Evolutionary conservation across 1,284 basidiomycete species (phyloP).

Genomic region (Inonotus obliquus): DNA sequence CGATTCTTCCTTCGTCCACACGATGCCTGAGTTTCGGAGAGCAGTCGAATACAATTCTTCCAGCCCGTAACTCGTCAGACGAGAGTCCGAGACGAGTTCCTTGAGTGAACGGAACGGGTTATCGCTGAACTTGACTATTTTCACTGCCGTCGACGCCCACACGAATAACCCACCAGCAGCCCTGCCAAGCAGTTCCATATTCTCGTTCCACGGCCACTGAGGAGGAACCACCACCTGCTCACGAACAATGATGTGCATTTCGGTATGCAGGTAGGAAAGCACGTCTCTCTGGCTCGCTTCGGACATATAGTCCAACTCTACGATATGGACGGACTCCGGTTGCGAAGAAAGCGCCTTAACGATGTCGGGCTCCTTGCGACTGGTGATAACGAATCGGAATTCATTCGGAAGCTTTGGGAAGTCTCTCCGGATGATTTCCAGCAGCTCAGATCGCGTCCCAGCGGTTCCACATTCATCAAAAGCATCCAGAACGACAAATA

Average conservation of each 20-base stretch:
- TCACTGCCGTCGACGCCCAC: slow-evolving; percentile 1
- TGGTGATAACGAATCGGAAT: too few relatives aligned
- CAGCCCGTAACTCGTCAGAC: neutral
- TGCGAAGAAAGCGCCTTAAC: too few relatives aligned
- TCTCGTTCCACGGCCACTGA: neutral
- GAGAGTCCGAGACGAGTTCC: neutral
- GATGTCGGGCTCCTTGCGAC: too few relatives aligned
- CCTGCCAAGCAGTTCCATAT: neutral
- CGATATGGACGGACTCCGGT: neutral
- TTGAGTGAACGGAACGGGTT: neutral
- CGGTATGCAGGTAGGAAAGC: neutral
- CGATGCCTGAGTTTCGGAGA: neutral
- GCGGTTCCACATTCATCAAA: too few relatives aligned
- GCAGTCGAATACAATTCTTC: neutral
- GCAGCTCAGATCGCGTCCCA: too few relatives aligned
- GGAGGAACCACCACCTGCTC: neutral
- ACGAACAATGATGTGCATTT: neutral
- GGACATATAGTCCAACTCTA: neutral
- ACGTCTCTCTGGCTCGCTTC: neutral
- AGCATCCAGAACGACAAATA: too few relatives aligned
- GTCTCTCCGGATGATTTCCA: too few relatives aligned
- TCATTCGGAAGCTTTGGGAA: too few relatives aligned
- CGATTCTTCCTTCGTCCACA: neutral
- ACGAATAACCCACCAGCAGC: neutral
- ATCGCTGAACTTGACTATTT: neutral